Conservation (phyloP, 495 filamentous ascomycete genomes). For the Lentithecium fluviatile region DNA sequence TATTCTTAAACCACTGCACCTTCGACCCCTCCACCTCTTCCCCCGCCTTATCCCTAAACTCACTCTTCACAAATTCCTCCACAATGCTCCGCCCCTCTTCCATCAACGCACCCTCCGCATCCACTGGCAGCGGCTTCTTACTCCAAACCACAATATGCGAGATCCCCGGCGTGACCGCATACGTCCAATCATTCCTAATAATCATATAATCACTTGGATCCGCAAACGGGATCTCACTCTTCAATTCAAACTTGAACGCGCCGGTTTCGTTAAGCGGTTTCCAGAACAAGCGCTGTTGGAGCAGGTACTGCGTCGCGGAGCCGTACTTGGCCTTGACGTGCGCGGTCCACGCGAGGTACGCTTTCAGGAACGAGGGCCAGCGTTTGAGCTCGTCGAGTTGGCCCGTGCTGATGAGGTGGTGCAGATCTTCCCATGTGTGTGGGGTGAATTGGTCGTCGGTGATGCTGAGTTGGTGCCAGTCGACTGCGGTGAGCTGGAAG, state of each 20-base stretch:
- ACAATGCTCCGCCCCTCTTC: conserved; percentile 61
- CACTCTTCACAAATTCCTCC: conserved; percentile 63
- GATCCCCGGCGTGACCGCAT: conserved; percentile 70
- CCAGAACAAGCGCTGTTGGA: conserved; percentile 74
- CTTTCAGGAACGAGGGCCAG: conserved; percentile 76
- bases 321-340: conserved; percentile 71
- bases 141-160: conserved; percentile 70
- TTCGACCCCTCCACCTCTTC: conserved; percentile 46
- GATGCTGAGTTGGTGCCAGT: conserved; percentile 38
- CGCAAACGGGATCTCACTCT: conserved; percentile 62
- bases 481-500: conserved; percentile 41
- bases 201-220: conserved; percentile 71
- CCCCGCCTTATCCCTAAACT: conserved; percentile 55
- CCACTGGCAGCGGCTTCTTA: conserved; percentile 57
- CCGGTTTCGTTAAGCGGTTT: conserved; percentile 38
- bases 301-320: conserved; percentile 72
- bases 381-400: conserved; percentile 74
- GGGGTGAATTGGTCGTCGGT: conserved; percentile 40
- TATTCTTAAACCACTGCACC: conserved; percentile 94
- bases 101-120: conserved; percentile 68
- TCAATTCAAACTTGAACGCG: conserved; percentile 51
- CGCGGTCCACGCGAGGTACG: conserved; percentile 78
- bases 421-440: conserved; percentile 41
- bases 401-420: conserved; percentile 54
- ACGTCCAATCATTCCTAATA: conserved; percentile 89